These are phyloP conservation scores for Picochlorum sp. DNA, from an alignment of 139 green algal species.

Conservation along the genomic window DNA sequence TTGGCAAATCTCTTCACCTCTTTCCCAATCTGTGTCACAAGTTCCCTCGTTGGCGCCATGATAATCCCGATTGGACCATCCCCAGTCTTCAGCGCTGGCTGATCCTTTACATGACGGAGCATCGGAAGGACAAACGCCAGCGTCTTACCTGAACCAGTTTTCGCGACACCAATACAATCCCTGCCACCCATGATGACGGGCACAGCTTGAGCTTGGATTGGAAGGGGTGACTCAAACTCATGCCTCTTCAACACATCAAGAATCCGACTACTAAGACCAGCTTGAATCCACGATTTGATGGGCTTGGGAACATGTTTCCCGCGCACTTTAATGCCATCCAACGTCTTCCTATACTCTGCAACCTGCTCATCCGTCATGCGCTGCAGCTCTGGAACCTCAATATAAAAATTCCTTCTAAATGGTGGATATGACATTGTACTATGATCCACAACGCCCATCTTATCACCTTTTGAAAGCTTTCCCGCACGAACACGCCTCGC, in stretches of 20 bases:
- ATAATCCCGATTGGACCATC: constrained; percentile 86
- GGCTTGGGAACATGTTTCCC: constrained; percentile 83
- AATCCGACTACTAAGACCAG: constrained; percentile 61
- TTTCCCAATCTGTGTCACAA: constrained; percentile 80
- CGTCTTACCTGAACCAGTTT: constrained; percentile 97
- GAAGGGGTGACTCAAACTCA: constrained; percentile 74
- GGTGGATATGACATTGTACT: constrained; percentile 57
- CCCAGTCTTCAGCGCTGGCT: constrained; percentile 58
- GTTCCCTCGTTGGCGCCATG: constrained; percentile 93
- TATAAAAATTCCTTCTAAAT: constrained; percentile 87
- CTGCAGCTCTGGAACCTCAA: constrained; percentile 66
- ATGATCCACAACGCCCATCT: constrained; percentile 77
- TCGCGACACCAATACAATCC: constrained; percentile 97
- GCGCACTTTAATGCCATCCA: constrained; percentile 77
- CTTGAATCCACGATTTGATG: constrained; percentile 76
- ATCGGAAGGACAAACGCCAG: constrained; percentile 94
- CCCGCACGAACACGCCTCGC: constrained; percentile 49
- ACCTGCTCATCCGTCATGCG: constrained; percentile 64
- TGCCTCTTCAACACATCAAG: constrained; percentile 67
- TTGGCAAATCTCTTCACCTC: constrained; percentile 69
- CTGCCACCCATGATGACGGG: constrained; percentile 93
- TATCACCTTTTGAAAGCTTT: constrained; percentile 84
- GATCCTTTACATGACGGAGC: constrained; percentile 93
- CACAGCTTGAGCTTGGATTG: constrained; percentile 94
- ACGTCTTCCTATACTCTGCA: constrained; percentile 50